Percentiles rank a stretch among this genome's conserved stretches.
phyloP scores from a whole-genome alignment of 352 stramenopile genomes.

The Globisporangium middletonii region DNA sequence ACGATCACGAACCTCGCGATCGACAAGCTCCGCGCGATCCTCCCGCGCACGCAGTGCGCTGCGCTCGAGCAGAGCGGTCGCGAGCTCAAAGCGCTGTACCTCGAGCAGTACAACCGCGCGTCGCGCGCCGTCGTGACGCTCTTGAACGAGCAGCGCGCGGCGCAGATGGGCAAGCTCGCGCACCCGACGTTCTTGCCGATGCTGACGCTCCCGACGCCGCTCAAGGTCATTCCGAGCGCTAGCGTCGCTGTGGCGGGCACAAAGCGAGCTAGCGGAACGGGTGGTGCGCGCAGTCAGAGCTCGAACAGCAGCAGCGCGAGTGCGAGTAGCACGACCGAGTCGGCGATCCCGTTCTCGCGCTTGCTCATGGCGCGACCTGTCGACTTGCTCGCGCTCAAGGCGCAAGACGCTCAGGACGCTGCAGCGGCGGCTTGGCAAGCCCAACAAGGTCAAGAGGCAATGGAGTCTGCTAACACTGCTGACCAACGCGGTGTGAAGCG shows the following conservation, averaged over 20 bases:
- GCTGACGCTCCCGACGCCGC: slow-evolving; percentile 15
- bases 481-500: background rate
- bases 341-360: slow-evolving; percentile 23
- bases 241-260: background rate
- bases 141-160: slow-evolving; percentile 43
- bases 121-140: slow-evolving; percentile 31
- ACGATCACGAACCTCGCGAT: slow-evolving; percentile 37
- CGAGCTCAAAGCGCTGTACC: slow-evolving; percentile 21
- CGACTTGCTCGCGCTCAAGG: slow-evolving; percentile 15
- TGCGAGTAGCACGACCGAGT: background rate
- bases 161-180: slow-evolving; percentile 13
- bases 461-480: background rate
- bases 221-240: slow-evolving; percentile 4
- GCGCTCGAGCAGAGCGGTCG: slow-evolving; percentile 20
- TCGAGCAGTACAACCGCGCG: slow-evolving; percentile 27
- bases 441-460: background rate
- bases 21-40: slow-evolving; percentile 38
- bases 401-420: background rate
- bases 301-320: background rate
- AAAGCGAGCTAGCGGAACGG: too few species aligned
- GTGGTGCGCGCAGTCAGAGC: too few species aligned
- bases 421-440: too few species aligned
- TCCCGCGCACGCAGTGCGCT: slow-evolving; percentile 29
- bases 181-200: slow-evolving; percentile 21
- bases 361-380: slow-evolving; percentile 22